These are phyloP conservation scores for Tolypocladium endophyticum DNA, from an alignment of 2,329 filamentous ascomycete species.

Conservation along the genomic window DNA sequence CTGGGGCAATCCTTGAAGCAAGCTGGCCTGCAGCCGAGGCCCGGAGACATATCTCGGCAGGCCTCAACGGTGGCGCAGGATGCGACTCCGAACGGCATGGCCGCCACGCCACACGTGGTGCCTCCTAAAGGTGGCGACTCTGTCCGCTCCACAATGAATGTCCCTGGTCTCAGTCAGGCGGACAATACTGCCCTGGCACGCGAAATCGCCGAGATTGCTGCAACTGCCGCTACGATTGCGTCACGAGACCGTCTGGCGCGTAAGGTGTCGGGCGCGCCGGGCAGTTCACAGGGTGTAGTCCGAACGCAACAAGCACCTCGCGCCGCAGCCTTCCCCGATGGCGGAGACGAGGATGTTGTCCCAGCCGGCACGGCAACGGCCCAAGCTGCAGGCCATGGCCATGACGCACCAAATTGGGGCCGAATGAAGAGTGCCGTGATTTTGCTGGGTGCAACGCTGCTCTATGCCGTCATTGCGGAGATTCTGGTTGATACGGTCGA, in stretches of 20 bases:
- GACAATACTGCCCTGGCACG: constrained; percentile 74
- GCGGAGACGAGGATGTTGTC: constrained; percentile 31
- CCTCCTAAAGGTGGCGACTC: constrained; percentile 53
- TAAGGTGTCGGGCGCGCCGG: constrained; percentile 22
- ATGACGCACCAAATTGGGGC: constrained; percentile 98
- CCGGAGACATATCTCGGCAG: constrained; percentile 33
- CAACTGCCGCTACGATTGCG: constrained; percentile 79
- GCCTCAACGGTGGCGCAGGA: constrained; percentile 23
- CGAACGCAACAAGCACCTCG: constrained; percentile 19
- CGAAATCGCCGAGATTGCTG: constrained; percentile 87
- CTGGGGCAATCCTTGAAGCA: constrained; percentile 83
- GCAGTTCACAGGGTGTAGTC: constrained; percentile 7
- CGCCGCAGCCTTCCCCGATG: constrained; percentile 28
- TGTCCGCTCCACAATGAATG: constrained; percentile 34
- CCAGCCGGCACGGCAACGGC: constrained; percentile 21
- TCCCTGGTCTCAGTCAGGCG: constrained; percentile 66
- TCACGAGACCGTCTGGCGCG: constrained; percentile 54
- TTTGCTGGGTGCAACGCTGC: constrained; percentile 73
- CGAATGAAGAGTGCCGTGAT: constrained; percentile 84
- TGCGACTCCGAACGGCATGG: constrained; percentile 29
- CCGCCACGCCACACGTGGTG: constrained; percentile 58
- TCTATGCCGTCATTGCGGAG: constrained; percentile 96
- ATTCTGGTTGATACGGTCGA: constrained; percentile 96
- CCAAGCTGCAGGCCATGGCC: constrained; percentile 43
- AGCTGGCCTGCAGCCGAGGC: constrained; percentile 53